phyloP scores from a whole-genome alignment of 306 rosid species.

The Corylus avellana region DNA sequence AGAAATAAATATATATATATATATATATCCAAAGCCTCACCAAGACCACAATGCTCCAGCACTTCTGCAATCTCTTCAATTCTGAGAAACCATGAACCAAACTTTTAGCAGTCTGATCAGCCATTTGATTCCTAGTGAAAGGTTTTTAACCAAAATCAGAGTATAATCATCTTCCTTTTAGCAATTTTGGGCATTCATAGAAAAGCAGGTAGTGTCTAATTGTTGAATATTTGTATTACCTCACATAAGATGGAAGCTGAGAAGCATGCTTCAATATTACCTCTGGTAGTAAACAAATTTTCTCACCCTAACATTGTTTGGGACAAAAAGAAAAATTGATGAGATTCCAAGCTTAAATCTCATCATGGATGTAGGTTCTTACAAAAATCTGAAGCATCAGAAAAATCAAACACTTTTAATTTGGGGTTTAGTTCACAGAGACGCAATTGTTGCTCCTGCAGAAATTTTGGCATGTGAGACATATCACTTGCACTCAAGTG shows the following conservation, averaged over 20 bases:
- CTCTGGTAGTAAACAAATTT: conserved; percentile 34
- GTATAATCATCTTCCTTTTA: conserved; percentile 5
- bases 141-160: conserved; percentile 22
- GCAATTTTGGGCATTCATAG: conserved; percentile 15
- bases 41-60: conserved; percentile 69
- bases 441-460: conserved; percentile 6
- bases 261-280: conserved; percentile 45
- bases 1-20: conserved; percentile 4
- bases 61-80: conserved; percentile 51
- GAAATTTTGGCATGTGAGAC: conserved; percentile 3
- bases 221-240: conserved; percentile 38
- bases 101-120: conserved; percentile 43
- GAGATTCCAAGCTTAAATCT: conserved; percentile 14
- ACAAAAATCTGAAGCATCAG: not conserved
- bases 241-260: conserved; percentile 44
- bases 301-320: conserved; percentile 44
- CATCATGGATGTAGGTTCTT: conserved; percentile 10
- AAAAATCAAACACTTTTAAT: not conserved
- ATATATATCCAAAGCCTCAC: conserved; percentile 45
- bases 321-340: not conserved
- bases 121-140: conserved; percentile 56
- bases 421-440: not conserved
- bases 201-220: conserved; percentile 9
- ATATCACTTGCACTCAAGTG: not conserved
- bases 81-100: conserved; percentile 59